Evolutionary conservation across 2,329 filamentous ascomycete species (phyloP).

Genomic region (Exophiala xenobiotica): DNA sequence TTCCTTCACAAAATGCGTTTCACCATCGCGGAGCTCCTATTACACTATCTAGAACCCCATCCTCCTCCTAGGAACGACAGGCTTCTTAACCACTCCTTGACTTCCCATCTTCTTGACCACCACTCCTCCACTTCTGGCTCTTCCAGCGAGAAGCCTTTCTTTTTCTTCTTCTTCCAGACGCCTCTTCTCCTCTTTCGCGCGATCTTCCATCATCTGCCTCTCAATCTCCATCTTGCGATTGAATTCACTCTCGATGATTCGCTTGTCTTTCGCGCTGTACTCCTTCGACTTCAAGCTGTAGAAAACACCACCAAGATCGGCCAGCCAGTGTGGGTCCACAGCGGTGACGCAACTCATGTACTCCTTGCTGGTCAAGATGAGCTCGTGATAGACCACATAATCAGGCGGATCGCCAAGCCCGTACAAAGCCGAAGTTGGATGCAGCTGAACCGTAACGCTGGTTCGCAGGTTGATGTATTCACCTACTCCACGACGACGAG

Average conservation of each 20-base stretch:
- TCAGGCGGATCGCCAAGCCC: constrained; percentile 91
- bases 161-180: constrained; percentile 42
- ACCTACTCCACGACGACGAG: constrained; percentile 90
- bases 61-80: constrained; percentile 25
- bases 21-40: too few relatives aligned
- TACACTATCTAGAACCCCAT: constrained; percentile 31
- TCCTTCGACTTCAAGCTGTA: constrained; percentile 98
- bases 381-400: constrained; percentile 96
- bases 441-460: constrained; percentile 87
- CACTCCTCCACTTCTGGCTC: constrained; percentile 17
- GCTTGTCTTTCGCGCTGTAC: constrained; percentile 81
- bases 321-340: constrained; percentile 95
- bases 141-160: constrained; percentile 32
- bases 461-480: constrained; percentile 97
- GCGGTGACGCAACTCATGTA: constrained; percentile 97
- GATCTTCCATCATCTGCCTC: constrained; percentile 84
- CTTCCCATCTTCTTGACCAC: constrained; percentile 31
- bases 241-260: constrained; percentile 86
- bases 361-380: constrained; percentile 88
- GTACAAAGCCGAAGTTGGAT: constrained; percentile 90
- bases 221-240: constrained; percentile 93
- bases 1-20: too few relatives aligned
- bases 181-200: constrained; percentile 71
- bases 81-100: constrained; percentile 32
- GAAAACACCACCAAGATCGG: constrained; percentile 93